Evolutionary conservation across 352 stramenopile genomes (phyloP), one percentile per base, ranked within the genome.

Genomic region (Phytophthora idaei): DNA sequence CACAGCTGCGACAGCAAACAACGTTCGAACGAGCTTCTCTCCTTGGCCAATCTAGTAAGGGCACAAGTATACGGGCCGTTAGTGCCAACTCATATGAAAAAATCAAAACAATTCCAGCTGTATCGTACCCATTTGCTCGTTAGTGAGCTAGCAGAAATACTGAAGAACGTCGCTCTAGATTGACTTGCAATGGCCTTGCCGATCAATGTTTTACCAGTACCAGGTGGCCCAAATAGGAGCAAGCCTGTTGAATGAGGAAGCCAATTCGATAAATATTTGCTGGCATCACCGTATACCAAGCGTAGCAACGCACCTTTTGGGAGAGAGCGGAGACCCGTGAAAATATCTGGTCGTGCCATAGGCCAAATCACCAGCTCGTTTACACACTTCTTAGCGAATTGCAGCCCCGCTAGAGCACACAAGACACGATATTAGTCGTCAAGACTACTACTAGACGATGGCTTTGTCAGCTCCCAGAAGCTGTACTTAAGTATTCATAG

Each of bases 161-260:
- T 98, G 78, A 99, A 99, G 65, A 99, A 99, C 0, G 97, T 99
- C 4, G 98, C 98, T 14, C 94, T 92, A 39, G 88, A 98, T 74
- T 99, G 90, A 67, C 97, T 97, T 15, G 98, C 98, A 71, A 99
- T 99, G 0, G 98, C 98, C 77, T 99, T 99, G 46, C 97, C 98
- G 59, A 99, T 99, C 49, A 99, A 67, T 2, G 97, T 99, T 85
- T 99, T 99, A 31, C 98, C 90, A 29, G 97, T 98, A 9, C 96
- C 96, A 2, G 96, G 96, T 8, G 96, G 96, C 2, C 97, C 96
- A 72, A 98, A 99, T 5, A 99, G 61, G 21, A 99, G 72, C n/a
- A 99, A 74, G 15, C 97, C 97, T 87, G 74, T 64, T 21, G 32
- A 2, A 54, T 7, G 25, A 47, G 6, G 27, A 61, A 15, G 3